Base-by-base conservation (phyloP, 495 filamentous ascomycete species). In the Ascobolus immersus region DNA sequence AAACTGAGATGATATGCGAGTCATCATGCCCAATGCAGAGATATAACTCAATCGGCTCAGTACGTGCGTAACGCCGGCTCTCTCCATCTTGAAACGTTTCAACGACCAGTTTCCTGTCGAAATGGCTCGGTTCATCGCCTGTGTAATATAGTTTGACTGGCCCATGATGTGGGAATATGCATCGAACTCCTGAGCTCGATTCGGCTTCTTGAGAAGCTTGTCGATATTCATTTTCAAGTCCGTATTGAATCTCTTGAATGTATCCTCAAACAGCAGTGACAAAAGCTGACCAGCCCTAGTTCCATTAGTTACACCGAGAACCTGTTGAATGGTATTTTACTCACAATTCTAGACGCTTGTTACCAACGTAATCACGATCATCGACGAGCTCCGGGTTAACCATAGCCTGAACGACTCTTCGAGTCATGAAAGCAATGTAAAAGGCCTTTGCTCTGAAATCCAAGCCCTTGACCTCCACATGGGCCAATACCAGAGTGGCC, bases 1-100 rank as follows among this genome's bases (percentile, higher is more conserved):
- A 49, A 99, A 94, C 57, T 94, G 86, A 65, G 77, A 89, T 56
- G 71, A 82, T 43, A 94, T 94, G 44, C 86, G 70, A 8, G 89
- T 94, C 89, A 99, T 94, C 89, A 94, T 94, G 36, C 89, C 89
- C n/a, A 99, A 64, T 8, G 89, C 89, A 43, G 75, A 77, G 55
- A 94, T 92, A 47, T 92, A 99, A 51, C 81, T 93, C 28, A 94
- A 57, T 27, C 86, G 69, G 56, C 82, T 93, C 12, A 99, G 60
- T 35, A 99, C 81, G 52, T 99, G 86, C 2, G 86, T 91, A 7
- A 99, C 81, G 44, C 86, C 86, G 14, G 86, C 86, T 52, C 86
- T 65, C 47, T 92, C 82, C 86, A 94, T 99, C 52, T 79, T 78
- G 58, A 94, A 94, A 50, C 89, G 78, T 52, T 86, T 90, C 34